A percentile compares a stretch with the other conserved stretches of the same genome.
Conservation (phyloP, 345 rosid species). For the Sonneratia alba region DNA sequence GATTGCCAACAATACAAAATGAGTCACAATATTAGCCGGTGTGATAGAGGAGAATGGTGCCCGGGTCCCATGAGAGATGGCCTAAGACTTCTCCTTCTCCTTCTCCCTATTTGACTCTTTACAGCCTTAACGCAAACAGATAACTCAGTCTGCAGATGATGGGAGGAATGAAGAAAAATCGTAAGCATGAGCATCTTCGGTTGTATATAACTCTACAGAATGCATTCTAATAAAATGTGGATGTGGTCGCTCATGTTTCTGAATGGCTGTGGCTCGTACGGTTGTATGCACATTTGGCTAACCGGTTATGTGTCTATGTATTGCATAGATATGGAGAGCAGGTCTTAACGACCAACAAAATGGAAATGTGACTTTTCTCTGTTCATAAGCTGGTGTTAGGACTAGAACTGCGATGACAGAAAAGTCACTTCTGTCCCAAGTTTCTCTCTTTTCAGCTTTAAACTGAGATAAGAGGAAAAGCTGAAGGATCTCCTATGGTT, state of each 20-base stretch:
- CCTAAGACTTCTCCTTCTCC: conserved; percentile 14
- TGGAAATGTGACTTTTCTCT: no score
- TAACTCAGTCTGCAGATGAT: not conserved
- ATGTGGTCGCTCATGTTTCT: not conserved
- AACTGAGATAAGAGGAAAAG: no score
- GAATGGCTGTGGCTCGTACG: not conserved
- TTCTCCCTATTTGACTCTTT: not conserved
- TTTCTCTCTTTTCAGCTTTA: no score
- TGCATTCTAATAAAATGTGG: no score
- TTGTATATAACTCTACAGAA: no score
- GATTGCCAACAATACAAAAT: not conserved
- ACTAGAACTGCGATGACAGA: no score
- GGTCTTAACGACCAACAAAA: not conserved
- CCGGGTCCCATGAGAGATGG: conserved; percentile 42
- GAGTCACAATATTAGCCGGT: conserved; percentile 25
- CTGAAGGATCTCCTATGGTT: no score
- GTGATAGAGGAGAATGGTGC: conserved; percentile 27
- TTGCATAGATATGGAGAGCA: not conserved
- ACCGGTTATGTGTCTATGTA: not conserved
- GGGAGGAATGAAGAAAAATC: not conserved
- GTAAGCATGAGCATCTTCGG: no score
- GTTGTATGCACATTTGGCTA: not conserved
- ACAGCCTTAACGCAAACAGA: not conserved
- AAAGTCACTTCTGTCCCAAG: no score
- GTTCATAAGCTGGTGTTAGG: no score